These are phyloP conservation scores for Kazachstania taianensis DNA, from an alignment of 805 yeast genomes.

Conservation along the genomic window DNA sequence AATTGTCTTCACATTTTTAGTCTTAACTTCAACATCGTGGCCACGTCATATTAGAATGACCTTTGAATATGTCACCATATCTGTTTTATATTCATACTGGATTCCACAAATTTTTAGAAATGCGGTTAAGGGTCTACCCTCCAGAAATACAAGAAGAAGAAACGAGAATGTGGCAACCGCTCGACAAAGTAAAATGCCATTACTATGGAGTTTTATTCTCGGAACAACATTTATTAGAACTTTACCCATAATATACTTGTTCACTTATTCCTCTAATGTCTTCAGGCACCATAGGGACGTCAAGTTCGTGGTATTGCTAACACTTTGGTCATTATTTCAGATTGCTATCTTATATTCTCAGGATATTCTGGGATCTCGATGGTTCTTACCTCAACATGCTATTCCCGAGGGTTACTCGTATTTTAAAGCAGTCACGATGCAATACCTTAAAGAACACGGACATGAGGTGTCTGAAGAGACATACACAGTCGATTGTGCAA, in stretches of 20 bases:
- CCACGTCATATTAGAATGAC: slow-evolving; percentile 42
- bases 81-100: slow-evolving; percentile 66
- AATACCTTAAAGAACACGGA: slow-evolving; percentile 26
- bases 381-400: slow-evolving; percentile 65
- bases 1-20: slow-evolving; percentile 45
- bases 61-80: slow-evolving; percentile 47
- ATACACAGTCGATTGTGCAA: slow-evolving; percentile 64
- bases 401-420: slow-evolving; percentile 80
- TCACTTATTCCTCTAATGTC: slow-evolving; percentile 44
- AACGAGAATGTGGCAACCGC: slow-evolving; percentile 10
- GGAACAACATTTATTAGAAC: slow-evolving; percentile 56
- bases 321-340: slow-evolving; percentile 53
- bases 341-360: slow-evolving; percentile 50
- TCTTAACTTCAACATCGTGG: slow-evolving; percentile 54
- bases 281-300: slow-evolving; percentile 61
- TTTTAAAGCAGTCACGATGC: slow-evolving; percentile 34
- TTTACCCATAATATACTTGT: slow-evolving; percentile 56
- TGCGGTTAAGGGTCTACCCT: slow-evolving; percentile 24
- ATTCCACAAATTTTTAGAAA: slow-evolving; percentile 80
- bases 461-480: slow-evolving; percentile 17
- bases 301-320: slow-evolving; percentile 36
- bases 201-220: slow-evolving; percentile 66
- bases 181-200: slow-evolving; percentile 39
- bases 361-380: slow-evolving; percentile 64
- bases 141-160: slow-evolving; percentile 15